A percentile compares a stretch with the other conserved stretches of the same genome.
phyloP scores from a whole-genome alignment of 768 basidiomycete species.

The Pulveroboletus sp. region DNA sequence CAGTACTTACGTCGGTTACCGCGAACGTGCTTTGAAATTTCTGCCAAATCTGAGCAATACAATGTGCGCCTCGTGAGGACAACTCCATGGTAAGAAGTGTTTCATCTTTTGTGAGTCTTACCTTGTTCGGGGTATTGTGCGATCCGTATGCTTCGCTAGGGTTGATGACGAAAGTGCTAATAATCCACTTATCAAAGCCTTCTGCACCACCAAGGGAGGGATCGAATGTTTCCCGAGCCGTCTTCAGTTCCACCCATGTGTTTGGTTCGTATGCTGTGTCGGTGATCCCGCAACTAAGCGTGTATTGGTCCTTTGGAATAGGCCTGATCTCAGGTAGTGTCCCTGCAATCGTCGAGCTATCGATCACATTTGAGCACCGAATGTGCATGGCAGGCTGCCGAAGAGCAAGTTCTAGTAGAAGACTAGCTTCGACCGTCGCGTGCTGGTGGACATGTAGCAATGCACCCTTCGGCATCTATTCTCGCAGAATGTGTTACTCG shows the following conservation, averaged over 20 bases:
- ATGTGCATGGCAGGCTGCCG: slow-evolving; percentile 41
- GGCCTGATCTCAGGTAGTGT: slow-evolving; percentile 36
- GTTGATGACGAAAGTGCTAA: slow-evolving; percentile 38
- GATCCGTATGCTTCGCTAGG: slow-evolving; percentile 43
- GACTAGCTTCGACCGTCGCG: slow-evolving; percentile 36
- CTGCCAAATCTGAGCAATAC: slow-evolving; percentile 19
- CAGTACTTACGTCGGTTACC: slow-evolving; percentile 20
- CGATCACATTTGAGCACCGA: slow-evolving; percentile 21
- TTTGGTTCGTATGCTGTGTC: slow-evolving; percentile 26
- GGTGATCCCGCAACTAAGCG: slow-evolving; percentile 24
- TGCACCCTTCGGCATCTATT: slow-evolving; percentile 48
- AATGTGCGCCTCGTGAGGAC: background rate
- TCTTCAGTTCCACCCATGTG: slow-evolving; percentile 35
- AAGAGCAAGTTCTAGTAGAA: slow-evolving; percentile 37
- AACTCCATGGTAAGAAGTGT: background rate
- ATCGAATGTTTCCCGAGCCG: slow-evolving; percentile 36
- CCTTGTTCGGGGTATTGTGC: slow-evolving; percentile 42
- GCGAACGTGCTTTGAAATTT: slow-evolving; percentile 20
- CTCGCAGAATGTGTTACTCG: background rate
- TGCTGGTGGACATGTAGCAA: slow-evolving; percentile 45
- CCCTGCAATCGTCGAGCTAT: slow-evolving; percentile 20
- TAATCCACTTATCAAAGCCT: slow-evolving; percentile 43
- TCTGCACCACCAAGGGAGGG: slow-evolving; percentile 35
- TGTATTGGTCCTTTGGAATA: slow-evolving; percentile 26
- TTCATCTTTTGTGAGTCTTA: background rate